Evolutionary conservation across 2,329 filamentous ascomycete genomes (phyloP).

Genomic region (Phyllosticta ampelicida): DNA sequence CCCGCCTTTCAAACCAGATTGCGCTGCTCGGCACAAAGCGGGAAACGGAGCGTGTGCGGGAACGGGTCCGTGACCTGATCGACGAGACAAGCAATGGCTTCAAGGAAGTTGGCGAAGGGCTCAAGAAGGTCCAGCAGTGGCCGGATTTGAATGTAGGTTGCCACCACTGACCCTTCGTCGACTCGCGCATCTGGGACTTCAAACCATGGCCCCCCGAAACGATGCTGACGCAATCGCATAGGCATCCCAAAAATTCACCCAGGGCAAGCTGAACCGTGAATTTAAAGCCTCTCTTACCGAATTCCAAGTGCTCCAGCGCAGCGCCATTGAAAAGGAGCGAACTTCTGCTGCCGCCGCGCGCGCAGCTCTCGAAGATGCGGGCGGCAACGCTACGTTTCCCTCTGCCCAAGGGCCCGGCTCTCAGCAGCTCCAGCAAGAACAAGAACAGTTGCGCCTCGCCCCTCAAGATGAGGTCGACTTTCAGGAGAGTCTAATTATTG

Average conservation of each 20-base stretch:
- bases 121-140: slow-evolving; percentile 82
- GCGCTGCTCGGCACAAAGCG: slow-evolving; percentile 78
- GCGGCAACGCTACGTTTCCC: slow-evolving; percentile 29
- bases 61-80: slow-evolving; percentile 77
- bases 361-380: slow-evolving; percentile 53
- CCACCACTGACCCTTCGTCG: slow-evolving; percentile 1
- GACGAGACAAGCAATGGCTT: slow-evolving; percentile 80
- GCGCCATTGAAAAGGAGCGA: slow-evolving; percentile 84
- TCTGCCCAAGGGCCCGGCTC: slow-evolving; percentile 37
- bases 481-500: slow-evolving; percentile 88
- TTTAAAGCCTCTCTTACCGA: slow-evolving; percentile 82
- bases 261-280: slow-evolving; percentile 87
- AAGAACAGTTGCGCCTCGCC: slow-evolving; percentile 67
- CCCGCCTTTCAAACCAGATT: slow-evolving; percentile 73
- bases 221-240: slow-evolving; percentile 26
- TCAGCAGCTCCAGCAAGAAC: slow-evolving; percentile 40
- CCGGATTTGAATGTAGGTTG: slow-evolving; percentile 60
- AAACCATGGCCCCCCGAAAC: neutral
- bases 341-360: slow-evolving; percentile 75
- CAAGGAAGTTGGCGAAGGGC: slow-evolving; percentile 82
- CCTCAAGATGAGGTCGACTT: slow-evolving; percentile 95
- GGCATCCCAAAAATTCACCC: slow-evolving; percentile 93
- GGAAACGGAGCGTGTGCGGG: slow-evolving; percentile 81
- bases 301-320: slow-evolving; percentile 85
- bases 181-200: neutral